Percentiles rank a stretch among this genome's conserved stretches.
Evolutionary conservation across 495 filamentous ascomycete species (phyloP).

Genomic region (Aspergillus avenaceus): DNA sequence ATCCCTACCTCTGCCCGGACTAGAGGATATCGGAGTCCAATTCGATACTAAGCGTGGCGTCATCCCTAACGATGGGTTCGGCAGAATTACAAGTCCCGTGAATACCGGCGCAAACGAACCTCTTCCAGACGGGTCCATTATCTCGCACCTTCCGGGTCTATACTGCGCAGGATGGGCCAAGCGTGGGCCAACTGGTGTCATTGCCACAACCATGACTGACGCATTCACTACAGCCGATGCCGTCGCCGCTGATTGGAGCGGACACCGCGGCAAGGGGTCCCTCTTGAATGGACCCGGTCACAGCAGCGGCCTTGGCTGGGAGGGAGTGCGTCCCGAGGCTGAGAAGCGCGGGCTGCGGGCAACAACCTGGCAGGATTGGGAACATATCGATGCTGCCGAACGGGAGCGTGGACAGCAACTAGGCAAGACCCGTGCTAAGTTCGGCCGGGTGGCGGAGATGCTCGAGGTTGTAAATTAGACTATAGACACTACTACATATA

Average conservation of each 20-base stretch:
- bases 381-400: conserved; percentile 77
- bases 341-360: conserved; percentile 43
- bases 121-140: conserved; percentile 33
- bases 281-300: conserved; percentile 44
- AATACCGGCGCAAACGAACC: conserved; percentile 17
- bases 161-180: conserved; percentile 98
- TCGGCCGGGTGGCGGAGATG: conserved; percentile 76
- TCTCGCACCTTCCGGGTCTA: conserved; percentile 64
- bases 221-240: conserved; percentile 86
- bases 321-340: conserved; percentile 57
- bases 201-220: conserved; percentile 94
- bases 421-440: conserved; percentile 86
- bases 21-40: conserved; percentile 69
- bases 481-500: conserved; percentile 5
- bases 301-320: conserved; percentile 65
- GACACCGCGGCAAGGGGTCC: conserved; percentile 21
- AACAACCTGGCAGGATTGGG: conserved; percentile 79
- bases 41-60: conserved; percentile 72
- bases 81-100: conserved; percentile 55
- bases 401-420: conserved; percentile 55
- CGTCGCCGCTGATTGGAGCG: conserved; percentile 66
- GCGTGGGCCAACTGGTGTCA: conserved; percentile 89
- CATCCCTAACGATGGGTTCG: conserved; percentile 80
- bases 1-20: conserved; percentile 69
- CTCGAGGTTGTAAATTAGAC: conserved; percentile 45